Evolutionary conservation across 2,329 filamentous ascomycete species (phyloP).

Genomic region (Colletotrichum kahawae): DNA sequence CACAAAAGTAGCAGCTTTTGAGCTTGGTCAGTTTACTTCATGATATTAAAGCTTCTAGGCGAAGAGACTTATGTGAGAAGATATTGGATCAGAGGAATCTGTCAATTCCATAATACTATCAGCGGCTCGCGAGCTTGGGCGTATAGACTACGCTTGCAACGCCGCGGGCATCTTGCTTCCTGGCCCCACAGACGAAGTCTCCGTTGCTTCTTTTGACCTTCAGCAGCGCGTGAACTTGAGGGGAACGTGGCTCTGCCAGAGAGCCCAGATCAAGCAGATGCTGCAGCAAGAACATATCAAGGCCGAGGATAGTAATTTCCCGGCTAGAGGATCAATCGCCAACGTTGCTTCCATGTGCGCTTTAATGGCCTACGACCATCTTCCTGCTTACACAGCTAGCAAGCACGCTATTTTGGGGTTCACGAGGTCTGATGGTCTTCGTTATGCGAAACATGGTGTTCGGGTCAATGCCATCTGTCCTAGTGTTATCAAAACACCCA

Average conservation of each 20-base stretch:
- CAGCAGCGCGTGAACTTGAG: background rate
- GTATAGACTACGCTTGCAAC: background rate
- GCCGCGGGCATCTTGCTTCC: background rate
- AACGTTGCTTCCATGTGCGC: background rate
- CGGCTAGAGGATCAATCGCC: background rate
- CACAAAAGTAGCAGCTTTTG: background rate
- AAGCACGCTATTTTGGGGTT: background rate
- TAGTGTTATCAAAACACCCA: background rate
- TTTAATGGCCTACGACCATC: background rate
- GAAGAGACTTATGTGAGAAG: background rate
- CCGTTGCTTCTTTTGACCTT: background rate
- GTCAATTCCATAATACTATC: background rate
- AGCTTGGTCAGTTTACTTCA: background rate
- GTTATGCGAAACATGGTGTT: background rate
- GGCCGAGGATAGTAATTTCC: background rate
- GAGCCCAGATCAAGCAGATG: background rate
- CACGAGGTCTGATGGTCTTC: background rate
- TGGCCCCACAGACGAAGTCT: background rate
- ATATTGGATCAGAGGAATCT: background rate
- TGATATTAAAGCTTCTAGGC: too few species aligned
- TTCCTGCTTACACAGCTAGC: background rate
- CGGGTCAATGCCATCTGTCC: background rate
- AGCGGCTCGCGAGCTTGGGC: rapidly evolving
- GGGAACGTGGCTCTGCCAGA: background rate
- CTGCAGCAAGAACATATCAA: background rate